These are phyloP conservation scores for Eremochloa ophiuroides DNA, from an alignment of 176 grass and related monocot genomes.

Conservation along the genomic window DNA sequence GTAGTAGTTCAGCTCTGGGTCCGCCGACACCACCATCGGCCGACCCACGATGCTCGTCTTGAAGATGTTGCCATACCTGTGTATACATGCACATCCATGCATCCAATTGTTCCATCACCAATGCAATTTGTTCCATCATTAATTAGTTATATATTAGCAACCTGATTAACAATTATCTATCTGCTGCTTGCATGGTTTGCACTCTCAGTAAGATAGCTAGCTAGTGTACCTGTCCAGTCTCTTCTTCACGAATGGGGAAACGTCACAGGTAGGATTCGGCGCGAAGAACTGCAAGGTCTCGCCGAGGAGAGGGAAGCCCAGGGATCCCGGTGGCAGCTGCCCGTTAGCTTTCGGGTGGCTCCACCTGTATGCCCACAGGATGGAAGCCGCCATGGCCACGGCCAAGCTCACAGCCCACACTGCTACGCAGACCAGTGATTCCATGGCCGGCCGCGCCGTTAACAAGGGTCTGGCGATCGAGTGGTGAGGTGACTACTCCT, in stretches of 20 bases:
- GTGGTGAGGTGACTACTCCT: neutral
- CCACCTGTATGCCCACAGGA: conserved; percentile 47
- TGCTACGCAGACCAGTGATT: neutral
- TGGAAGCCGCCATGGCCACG: conserved; percentile 22
- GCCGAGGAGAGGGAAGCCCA: conserved; percentile 59
- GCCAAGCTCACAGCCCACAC: conserved; percentile 20
- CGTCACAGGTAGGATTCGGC: conserved; percentile 44
- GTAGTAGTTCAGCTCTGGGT: conserved; percentile 55
- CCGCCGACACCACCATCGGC: conserved; percentile 54
- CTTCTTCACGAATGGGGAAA: conserved; percentile 60
- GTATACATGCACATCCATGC: too few relatives aligned
- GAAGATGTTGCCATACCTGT: conserved; percentile 72
- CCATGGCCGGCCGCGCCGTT: conserved; percentile 23
- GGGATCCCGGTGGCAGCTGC: conserved; percentile 60
- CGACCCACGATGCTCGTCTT: conserved; percentile 75
- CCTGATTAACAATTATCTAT: too few relatives aligned
- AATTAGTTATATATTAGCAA: too few relatives aligned
- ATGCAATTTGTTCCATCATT: too few relatives aligned
- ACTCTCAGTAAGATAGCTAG: neutral
- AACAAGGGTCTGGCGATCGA: neutral
- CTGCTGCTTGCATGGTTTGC: too few relatives aligned
- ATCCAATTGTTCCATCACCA: too few relatives aligned
- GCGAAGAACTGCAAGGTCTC: conserved; percentile 65
- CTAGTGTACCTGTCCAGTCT: conserved; percentile 57
- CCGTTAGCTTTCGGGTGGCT: conserved; percentile 47